Evolutionary conservation across 225 moss, liverwort and hornwort genomes (phyloP).

Genomic region (Ulota crispa): DNA sequence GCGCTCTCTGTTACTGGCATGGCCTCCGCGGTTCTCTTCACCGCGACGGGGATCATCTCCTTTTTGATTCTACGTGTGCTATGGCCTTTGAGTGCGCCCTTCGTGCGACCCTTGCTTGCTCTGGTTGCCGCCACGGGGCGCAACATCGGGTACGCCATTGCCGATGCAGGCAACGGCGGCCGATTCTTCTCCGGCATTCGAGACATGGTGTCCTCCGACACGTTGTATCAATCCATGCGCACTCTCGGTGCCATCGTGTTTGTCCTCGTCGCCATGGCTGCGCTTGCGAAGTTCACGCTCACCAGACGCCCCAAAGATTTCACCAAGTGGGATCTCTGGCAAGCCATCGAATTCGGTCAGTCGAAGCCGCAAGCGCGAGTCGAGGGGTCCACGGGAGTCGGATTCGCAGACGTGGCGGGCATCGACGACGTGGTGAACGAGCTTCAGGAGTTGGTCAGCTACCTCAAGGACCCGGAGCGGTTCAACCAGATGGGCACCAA

Average conservation of each 20-base stretch:
- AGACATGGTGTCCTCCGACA: conserved; percentile 68
- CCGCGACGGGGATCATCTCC: conserved; percentile 49
- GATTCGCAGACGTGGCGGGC: conserved; percentile 92
- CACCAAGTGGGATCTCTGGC: conserved; percentile 99
- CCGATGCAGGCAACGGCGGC: conserved; percentile 37
- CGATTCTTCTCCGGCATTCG: conserved; percentile 50
- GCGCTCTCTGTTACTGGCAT: conserved; percentile 63
- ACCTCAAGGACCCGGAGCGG: conserved; percentile 94
- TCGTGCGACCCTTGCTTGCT: conserved; percentile 60
- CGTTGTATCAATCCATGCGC: conserved; percentile 64
- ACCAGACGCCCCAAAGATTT: conserved; percentile 97
- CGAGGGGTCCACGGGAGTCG: conserved; percentile 94
- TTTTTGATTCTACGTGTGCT: conserved; percentile 62
- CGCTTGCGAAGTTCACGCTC: conserved; percentile 92
- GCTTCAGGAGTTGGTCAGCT: conserved; percentile 94
- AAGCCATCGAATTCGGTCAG: conserved; percentile 97
- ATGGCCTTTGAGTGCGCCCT: conserved; percentile 67
- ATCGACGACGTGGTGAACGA: conserved; percentile 94
- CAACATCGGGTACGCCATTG: conserved; percentile 45
- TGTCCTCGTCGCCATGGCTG: conserved; percentile 93
- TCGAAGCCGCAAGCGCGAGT: conserved; percentile 99
- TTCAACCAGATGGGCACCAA: conserved; percentile 99
- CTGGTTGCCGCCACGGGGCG: conserved; percentile 34
- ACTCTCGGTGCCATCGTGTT: conserved; percentile 88
- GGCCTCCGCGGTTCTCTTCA: conserved; percentile 58